These are phyloP conservation scores for Leccinellum rugosiceps DNA, from an alignment of 768 basidiomycete genomes.

Conservation along the genomic window DNA sequence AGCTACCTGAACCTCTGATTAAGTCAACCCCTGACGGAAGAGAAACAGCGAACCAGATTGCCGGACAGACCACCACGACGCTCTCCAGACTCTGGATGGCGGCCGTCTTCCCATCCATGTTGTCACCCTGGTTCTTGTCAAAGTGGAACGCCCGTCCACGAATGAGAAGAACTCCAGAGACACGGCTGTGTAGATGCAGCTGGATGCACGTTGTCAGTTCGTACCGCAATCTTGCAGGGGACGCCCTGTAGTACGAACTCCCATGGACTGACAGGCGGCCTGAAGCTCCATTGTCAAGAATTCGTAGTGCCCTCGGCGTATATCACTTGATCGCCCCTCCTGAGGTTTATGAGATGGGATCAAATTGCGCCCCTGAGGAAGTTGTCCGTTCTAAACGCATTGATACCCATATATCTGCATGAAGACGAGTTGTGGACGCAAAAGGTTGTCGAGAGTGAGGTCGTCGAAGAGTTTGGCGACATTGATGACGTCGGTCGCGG, in stretches of 20 bases:
- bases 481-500: conserved; percentile 82
- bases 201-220: conserved; percentile 93
- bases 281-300: conserved; percentile 91
- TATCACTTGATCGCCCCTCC: conserved; percentile 93
- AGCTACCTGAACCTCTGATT: conserved; percentile 46
- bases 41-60: conserved; percentile 67
- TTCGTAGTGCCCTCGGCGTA: conserved; percentile 80
- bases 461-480: conserved; percentile 98
- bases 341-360: conserved; percentile 73
- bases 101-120: conserved; percentile 79
- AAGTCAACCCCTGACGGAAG: background rate
- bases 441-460: conserved; percentile 95
- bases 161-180: conserved; percentile 91
- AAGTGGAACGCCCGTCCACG: conserved; percentile 94
- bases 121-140: conserved; percentile 68
- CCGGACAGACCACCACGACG: conserved; percentile 90
- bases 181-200: conserved; percentile 83
- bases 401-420: conserved; percentile 97
- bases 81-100: conserved; percentile 82
- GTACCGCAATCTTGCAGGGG: conserved; percentile 83
- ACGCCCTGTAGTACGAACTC: conserved; percentile 88
- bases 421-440: conserved; percentile 95
- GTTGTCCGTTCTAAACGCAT: conserved; percentile 98
- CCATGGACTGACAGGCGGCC: conserved; percentile 89
- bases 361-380: conserved; percentile 93